A percentile compares a stretch with the other conserved stretches of the same genome.
phyloP scores from a whole-genome alignment of 192 early-diverging fungal genomes.

The Coemansia biformis region DNA sequence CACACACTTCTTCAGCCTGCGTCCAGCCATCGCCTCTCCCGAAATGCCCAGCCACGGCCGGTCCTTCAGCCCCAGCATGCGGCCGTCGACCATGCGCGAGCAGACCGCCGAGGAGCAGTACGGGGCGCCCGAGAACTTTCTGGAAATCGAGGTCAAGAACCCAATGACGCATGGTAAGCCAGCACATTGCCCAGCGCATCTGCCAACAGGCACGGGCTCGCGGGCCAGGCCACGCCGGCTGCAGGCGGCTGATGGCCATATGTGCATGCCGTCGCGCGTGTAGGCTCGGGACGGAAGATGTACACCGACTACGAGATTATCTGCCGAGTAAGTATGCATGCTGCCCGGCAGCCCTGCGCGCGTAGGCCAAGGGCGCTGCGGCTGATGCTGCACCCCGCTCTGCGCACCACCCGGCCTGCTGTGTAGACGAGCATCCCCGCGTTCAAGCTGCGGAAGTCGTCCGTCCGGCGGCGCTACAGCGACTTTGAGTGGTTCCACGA shows the following conservation, averaged over 20 bases:
- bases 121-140: conserved; percentile 92
- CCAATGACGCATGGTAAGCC: conserved; percentile 77
- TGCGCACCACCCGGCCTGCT: too few relatives aligned
- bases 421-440: conserved; percentile 95
- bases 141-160: conserved; percentile 91
- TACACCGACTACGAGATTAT: conserved; percentile 96
- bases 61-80: conserved; percentile 23
- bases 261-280: too few relatives aligned
- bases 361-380: too few relatives aligned
- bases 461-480: conserved; percentile 87
- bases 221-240: too few relatives aligned
- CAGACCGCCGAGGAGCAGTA: conserved; percentile 55
- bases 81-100: conserved; percentile 23
- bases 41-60: conserved; percentile 5
- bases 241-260: too few relatives aligned
- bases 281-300: conserved; percentile 57
- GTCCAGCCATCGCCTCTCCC: too few relatives aligned
- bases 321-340: too few relatives aligned
- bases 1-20: too few relatives aligned
- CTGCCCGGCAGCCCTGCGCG: too few relatives aligned
- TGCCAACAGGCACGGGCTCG: too few relatives aligned
- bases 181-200: too few relatives aligned
- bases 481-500: conserved; percentile 99
- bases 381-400: too few relatives aligned
- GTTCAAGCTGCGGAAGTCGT: conserved; percentile 81